Conservation (phyloP, 2,329 filamentous ascomycete genomes). For the Fusarium sp. region DNA sequence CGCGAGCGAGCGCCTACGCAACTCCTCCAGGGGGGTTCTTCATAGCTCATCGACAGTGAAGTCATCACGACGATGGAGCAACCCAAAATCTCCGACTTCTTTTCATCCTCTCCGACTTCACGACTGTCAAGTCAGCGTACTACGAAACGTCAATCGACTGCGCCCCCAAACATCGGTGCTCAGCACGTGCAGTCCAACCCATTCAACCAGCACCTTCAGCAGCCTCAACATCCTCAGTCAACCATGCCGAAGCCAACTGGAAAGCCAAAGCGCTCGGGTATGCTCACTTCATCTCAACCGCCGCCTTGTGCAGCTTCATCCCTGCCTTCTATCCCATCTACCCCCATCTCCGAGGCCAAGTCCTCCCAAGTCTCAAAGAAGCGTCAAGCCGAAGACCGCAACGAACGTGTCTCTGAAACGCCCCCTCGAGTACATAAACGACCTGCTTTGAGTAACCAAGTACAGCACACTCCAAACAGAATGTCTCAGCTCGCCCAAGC, state of each 20-base stretch:
- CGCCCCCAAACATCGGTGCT: not conserved
- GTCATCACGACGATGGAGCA: constrained; percentile 26
- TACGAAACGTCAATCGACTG: not conserved
- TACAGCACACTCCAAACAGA: constrained; percentile 13
- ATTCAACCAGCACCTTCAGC: not conserved
- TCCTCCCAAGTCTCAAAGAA: constrained; percentile 16
- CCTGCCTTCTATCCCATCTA: constrained; percentile 1
- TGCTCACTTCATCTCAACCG: not conserved
- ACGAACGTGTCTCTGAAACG: constrained; percentile 27
- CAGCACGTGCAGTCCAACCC: not conserved
- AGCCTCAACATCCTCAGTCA: not conserved
- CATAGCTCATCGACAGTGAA: not conserved
- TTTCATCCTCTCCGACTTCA: constrained; percentile 18
- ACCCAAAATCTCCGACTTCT: constrained; percentile 35
- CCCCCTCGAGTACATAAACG: constrained; percentile 6
- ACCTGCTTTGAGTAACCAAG: not conserved
- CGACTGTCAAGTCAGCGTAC: not conserved
- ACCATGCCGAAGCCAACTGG: not conserved
- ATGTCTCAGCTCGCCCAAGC: constrained; percentile 11
- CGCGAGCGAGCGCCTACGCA: not conserved
- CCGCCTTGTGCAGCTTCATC: constrained; percentile 3
- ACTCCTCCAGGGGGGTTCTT: not conserved
- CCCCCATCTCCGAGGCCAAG: not conserved
- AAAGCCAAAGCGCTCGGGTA: not conserved
- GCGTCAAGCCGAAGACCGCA: not conserved